phyloP scores from a whole-genome alignment of 768 basidiomycete species.

The Lentinula sp. region DNA sequence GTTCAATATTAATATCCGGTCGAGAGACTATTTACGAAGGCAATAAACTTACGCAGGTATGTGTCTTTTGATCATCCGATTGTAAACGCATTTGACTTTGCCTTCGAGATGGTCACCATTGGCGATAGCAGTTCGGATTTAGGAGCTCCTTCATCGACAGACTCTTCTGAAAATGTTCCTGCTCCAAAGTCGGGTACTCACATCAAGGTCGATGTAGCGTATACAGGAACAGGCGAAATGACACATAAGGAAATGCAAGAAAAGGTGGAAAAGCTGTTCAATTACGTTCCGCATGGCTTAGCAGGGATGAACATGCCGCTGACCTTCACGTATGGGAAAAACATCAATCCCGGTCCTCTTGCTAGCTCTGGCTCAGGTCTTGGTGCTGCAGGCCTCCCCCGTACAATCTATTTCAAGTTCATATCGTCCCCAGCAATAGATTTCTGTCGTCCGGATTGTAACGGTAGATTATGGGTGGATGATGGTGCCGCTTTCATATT shows the following conservation, averaged over 20 bases:
- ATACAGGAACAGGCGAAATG: neutral
- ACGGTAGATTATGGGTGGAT: neutral
- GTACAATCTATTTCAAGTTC: neutral
- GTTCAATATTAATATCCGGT: neutral
- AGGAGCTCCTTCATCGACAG: neutral
- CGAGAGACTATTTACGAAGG: neutral
- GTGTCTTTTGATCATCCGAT: neutral
- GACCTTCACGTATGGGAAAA: neutral
- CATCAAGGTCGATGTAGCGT: neutral
- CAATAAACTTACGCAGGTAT: neutral
- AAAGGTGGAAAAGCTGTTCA: neutral
- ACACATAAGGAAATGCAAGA: neutral
- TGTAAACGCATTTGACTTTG: neutral
- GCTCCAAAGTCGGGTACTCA: neutral
- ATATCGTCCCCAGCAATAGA: neutral
- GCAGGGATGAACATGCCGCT: neutral
- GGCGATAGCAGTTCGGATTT: neutral
- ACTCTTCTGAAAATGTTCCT: neutral
- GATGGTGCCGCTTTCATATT: neutral
- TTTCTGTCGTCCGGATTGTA: neutral
- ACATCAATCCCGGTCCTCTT: neutral
- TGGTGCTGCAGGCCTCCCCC: neutral
- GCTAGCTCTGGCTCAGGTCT: neutral
- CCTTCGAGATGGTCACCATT: neutral
- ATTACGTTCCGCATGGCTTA: neutral